Base-by-base conservation (phyloP, 2,329 filamentous ascomycete genomes). In the Lasiodiplodia sp. region DNA sequence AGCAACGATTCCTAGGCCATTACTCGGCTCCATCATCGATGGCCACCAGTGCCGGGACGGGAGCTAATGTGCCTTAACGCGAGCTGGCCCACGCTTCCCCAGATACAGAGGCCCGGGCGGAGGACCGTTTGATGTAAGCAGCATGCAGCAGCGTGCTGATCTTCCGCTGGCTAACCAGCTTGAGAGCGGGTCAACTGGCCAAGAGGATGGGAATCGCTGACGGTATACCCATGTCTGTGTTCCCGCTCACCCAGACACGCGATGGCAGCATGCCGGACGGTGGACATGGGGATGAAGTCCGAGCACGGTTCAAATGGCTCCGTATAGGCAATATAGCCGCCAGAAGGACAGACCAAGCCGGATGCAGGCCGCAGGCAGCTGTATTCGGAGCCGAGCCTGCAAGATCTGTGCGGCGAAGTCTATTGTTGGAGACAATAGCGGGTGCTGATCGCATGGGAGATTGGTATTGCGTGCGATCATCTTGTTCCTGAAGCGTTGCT, bases 401-500 rank as follows among this genome's bases (percentile, higher is more conserved):
- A 23, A 52, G 40, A 37, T 38, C 10, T 51, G 47, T 64, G 60
- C 16, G 44, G 21, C 21, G 28, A 2, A 44, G 7, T 44, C 14
- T 31, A 31, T 47, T 51, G n/a, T 38, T 52, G 31, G 18, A 21
- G 58, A n/a, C 21, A 16, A n/a, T 21, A 44, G 44, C 38, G 44
- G 23, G 60, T 38, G 60, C 60, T 64, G 60, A 64, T 47, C 57
- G 8, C 58, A 62, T 49, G 57, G 38, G 28, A n/a, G 44, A 4
- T 12, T 37, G 31, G 6, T 11, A 64, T 52, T 52, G 60, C 47
- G 31, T 52, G 44, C 28, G 60, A 47, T 37, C 60, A 64, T 64
- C 60, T 38, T 64, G 60, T 64, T 64, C 60, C 60, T 64, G 60
- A 64, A 64, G 60, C 60, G 60, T 64, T 64, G 60, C 60, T 53